Base-by-base conservation (phyloP, 805 yeast genomes). In the Wickerhamiella allomyrinae region DNA sequence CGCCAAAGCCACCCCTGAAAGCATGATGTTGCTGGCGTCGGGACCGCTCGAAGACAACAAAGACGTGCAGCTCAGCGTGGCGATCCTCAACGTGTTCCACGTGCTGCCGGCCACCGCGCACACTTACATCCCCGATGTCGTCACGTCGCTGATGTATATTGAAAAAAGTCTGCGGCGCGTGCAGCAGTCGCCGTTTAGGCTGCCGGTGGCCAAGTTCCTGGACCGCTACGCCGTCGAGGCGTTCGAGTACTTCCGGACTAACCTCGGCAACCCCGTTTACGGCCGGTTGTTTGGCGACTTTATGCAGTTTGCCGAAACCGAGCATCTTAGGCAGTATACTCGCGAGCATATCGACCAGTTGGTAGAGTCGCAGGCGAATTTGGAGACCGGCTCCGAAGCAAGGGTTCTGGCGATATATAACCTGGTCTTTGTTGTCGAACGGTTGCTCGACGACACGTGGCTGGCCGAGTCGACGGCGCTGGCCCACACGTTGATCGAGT, bases 1-100 rank as follows among this genome's bases (percentile, higher is more conserved):
- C 73, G 95, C 96, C 0, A 87, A 95, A 94, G 94, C 96, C 0
- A 87, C 83, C 52, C 84, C 91, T 2, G 73, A 74, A 22, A 73
- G 82, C 1, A 60, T 93, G 31, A 76, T 85, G 43, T 74, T 77
- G 48, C 72, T 83, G 34, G 78, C 95, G 1, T 77, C 79, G 5
- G 84, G 79, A 50, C 94, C 82, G 45, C 70, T 93, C 43, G 79
- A 74, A 24, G 79, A 76, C 49, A 87, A 87, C 50, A 78, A 76
- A 27, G 82, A 86, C 0, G 82, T 93, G 10, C 80, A 82, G 54
- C 82, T 89, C 31, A 85, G 91, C 36, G 82, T 80, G 49, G 94
- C 95, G 0, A 84, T 91, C 43, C 68, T 91, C 52, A 85, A 89
- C 51, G 82, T 91, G 33, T 91, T 89, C 65, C 95, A 93, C 56